Conservation (phyloP, 176 grass and related monocot species). For the barley (Hordeum vulgare) region MorexV3_pseudomolecules_assembly NC_058524.1:464100412-464100911, state of each 20-base stretch:
- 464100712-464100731: not conserved
- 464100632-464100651: conserved; percentile 58
- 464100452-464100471: conserved; percentile 41
- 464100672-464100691: conserved; percentile 20
- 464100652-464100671: not conserved
- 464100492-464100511: conserved; percentile 54
- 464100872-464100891: not conserved
- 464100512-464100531: conserved; percentile 30
- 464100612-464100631: conserved; percentile 85
- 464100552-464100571: conserved; percentile 21
- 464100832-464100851: not conserved
- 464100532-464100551: conserved; percentile 16
- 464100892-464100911: not conserved
- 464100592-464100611: conserved; percentile 81
- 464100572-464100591: conserved; percentile 80
- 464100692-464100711: conserved; percentile 14
- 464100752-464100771: conserved; percentile 1
- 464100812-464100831: conserved; percentile 8
- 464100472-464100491: not conserved
- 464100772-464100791: not conserved
- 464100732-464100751: not conserved
- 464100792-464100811: not conserved
- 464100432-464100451: conserved; percentile 82
- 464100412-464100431: conserved; percentile 84
- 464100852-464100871: not conserved